Evolutionary conservation across 805 yeast genomes (phyloP), one percentile per base, ranked within the genome.

Genomic region (Komagataella populi): DNA sequence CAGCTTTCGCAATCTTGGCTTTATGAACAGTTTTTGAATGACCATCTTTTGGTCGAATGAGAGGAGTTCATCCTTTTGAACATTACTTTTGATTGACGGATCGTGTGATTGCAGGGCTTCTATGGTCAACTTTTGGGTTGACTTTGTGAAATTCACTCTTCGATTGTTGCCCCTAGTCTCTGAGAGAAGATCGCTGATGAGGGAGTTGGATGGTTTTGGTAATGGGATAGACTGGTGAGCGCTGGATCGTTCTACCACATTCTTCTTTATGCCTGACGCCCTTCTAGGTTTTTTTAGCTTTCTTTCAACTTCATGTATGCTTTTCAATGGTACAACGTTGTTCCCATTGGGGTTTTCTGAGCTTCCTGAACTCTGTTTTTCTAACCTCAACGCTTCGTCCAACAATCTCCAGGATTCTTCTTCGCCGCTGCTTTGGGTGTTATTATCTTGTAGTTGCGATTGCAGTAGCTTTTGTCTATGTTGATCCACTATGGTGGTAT

Each of bases 1-100:
- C 23, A 73, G 62, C 2, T 78, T 76, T 49, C 79, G 67, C 48
- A 86, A 60, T 17, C 67, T 70, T 17, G 72, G 68, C 45, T 87
- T 66, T 8, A 86, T 81, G 36, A 78, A 64, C 49, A 74, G 60
- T 18, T 67, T 69, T 60, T 85, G 93, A 14, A 86, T 73, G 39
- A 67, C 63, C 17, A 67, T 60, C 58, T 86, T 85, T 54, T 79
- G 80, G 39, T 30, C 39, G 6, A 30, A 14, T 30, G 39, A 30
- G n/a, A 30, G 39, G 39, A 10, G 10, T 14, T 30, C 39, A 30
- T 12, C 14, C 39, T 6, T 30, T 30, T 4, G 39, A 30, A 10
- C 8, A 8, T 30, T 30, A 12, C 5, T 12, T 30, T 30, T 30
- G n/a, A 30, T 8, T 10, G 39, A 10, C 39, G 39, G 39, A 30